Evolutionary conservation across 441 rosid genomes (phyloP).

Genomic region (Gossypium davidsonii): DNA sequence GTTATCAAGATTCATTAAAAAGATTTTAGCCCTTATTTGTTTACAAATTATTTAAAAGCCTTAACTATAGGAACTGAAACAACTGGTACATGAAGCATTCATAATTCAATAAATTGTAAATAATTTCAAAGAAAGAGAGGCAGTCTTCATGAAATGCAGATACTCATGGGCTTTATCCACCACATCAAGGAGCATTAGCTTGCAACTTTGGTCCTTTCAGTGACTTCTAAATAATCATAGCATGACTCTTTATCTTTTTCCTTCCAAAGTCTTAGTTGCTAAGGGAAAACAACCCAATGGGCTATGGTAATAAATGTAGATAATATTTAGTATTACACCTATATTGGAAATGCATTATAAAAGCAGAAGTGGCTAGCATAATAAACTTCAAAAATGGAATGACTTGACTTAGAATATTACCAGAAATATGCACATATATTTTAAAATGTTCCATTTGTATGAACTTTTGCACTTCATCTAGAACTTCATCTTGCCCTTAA

Average conservation of each 20-base stretch:
- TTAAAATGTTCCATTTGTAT: background rate
- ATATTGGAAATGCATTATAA: background rate
- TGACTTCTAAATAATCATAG: background rate
- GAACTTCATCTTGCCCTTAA: background rate
- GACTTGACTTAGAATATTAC: background rate
- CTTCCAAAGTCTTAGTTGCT: background rate
- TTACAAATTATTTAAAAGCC: background rate
- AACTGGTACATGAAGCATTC: background rate
- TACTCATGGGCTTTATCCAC: background rate
- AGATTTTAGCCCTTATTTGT: background rate
- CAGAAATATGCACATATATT: background rate
- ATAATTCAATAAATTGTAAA: background rate
- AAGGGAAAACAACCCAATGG: background rate
- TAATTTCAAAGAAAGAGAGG: background rate
- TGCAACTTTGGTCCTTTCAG: constrained; percentile 1
- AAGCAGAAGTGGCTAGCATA: background rate
- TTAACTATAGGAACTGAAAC: background rate
- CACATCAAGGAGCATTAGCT: background rate
- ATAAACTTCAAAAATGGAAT: background rate
- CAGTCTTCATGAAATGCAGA: constrained; percentile 1
- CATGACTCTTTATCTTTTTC: background rate
- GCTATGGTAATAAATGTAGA: background rate
- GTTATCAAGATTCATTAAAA: background rate
- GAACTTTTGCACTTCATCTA: background rate
- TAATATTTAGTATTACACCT: background rate